Conservation (phyloP, 139 green algal genomes). For the Chlamydomonas applanata region DNA sequence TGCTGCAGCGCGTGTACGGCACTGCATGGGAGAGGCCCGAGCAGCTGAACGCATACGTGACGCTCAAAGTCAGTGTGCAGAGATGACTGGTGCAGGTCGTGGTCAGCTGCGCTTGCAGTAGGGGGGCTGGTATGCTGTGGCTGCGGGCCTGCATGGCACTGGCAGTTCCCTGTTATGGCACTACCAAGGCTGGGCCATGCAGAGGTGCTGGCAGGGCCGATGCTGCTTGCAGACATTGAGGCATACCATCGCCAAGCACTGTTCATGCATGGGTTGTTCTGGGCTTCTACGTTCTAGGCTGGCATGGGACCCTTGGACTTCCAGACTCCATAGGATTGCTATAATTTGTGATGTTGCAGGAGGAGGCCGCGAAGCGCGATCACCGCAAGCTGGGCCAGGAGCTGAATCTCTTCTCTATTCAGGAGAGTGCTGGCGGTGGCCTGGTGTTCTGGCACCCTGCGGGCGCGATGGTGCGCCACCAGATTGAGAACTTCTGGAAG, state of each 20-base stretch:
- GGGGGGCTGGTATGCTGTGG: too few relatives aligned
- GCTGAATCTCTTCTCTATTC: constrained; percentile 93
- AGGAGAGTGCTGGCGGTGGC: constrained; percentile 63
- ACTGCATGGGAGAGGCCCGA: constrained; percentile 80
- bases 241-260: too few relatives aligned
- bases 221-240: too few relatives aligned
- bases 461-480: constrained; percentile 79
- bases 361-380: constrained; percentile 77
- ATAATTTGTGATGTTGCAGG: too few relatives aligned
- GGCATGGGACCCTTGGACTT: too few relatives aligned
- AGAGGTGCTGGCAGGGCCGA: too few relatives aligned
- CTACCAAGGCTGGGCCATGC: too few relatives aligned
- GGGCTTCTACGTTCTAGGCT: too few relatives aligned
- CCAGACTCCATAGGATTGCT: too few relatives aligned
- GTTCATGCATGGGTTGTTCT: too few relatives aligned
- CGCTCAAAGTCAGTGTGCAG: constrained; percentile 60
- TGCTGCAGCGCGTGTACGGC: constrained; percentile 93
- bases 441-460: constrained; percentile 98
- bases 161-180: neutral
- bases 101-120: neutral
- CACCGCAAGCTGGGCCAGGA: constrained; percentile 92
- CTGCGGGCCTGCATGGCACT: constrained; percentile 5
- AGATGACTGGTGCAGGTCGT: neutral
- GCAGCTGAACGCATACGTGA: constrained; percentile 76
- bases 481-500: constrained; percentile 95